A percentile compares a stretch with the other conserved stretches of the same genome.
Conservation (phyloP, 345 rosid species). For the Lenwebbia sp. region DNA sequence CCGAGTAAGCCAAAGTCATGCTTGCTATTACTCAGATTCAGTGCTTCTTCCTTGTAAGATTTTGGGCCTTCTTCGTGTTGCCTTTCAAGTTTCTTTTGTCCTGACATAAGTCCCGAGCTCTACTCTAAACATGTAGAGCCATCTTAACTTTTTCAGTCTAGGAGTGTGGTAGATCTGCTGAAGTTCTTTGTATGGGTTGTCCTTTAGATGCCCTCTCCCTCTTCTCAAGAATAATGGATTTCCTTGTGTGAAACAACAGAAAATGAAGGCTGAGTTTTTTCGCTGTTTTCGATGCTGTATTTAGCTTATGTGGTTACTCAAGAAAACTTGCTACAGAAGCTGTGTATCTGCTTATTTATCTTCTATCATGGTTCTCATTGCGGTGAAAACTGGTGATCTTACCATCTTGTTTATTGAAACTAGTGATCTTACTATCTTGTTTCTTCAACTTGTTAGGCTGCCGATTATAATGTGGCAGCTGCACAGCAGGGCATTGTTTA, state of each 20-base stretch:
- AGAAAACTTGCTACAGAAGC: not conserved
- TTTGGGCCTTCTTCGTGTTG: not conserved
- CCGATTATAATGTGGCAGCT: conserved; percentile 96
- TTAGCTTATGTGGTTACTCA: not conserved
- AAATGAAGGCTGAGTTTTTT: not conserved
- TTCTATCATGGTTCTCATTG: not conserved
- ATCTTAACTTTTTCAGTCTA: not conserved
- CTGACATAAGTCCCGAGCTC: not conserved
- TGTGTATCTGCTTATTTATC: not conserved
- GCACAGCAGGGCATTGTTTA: conserved; percentile 99
- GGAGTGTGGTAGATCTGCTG: not conserved
- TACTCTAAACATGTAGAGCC: not conserved
- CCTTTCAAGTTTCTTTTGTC: not conserved
- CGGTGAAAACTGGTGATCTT: not conserved
- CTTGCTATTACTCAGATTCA: not conserved
- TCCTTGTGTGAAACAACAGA: not conserved
- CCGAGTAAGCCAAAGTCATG: not conserved
- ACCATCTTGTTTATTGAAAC: not conserved
- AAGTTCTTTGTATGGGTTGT: not conserved
- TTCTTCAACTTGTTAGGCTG: conserved; percentile 39
- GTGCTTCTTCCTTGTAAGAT: not conserved
- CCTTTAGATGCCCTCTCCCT: not conserved
- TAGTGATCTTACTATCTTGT: not conserved
- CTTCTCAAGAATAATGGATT: not conserved
- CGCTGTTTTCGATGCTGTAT: not conserved